Evolutionary conservation across 2,329 filamentous ascomycete genomes (phyloP).

Genomic region (Huntiella moniliformis): DNA sequence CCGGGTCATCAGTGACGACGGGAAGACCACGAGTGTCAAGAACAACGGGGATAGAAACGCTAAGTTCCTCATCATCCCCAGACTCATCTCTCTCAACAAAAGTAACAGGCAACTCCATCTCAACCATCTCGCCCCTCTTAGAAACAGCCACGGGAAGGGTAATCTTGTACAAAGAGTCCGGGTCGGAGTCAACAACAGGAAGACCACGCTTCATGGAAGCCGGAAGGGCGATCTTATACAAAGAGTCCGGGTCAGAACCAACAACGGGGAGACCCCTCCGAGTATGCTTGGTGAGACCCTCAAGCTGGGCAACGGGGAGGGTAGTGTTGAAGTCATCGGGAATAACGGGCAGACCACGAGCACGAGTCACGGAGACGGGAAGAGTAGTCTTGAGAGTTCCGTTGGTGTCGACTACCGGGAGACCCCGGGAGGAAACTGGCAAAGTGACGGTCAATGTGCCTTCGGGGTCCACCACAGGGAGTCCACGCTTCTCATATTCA

Average conservation of each 20-base stretch:
- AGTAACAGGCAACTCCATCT: constrained; percentile 4
- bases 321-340: constrained; percentile 7
- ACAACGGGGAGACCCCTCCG: constrained; percentile 8
- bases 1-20: constrained; percentile 8
- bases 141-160: constrained; percentile 3
- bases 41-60: constrained; percentile 10
- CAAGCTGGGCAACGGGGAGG: constrained; percentile 5
- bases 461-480: not conserved
- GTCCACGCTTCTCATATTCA: not conserved
- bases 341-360: constrained; percentile 6
- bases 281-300: constrained; percentile 1
- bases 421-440: not conserved
- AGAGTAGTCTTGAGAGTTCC: constrained; percentile 6
- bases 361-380: constrained; percentile 3
- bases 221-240: constrained; percentile 10
- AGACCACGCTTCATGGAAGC: constrained; percentile 3
- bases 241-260: constrained; percentile 3
- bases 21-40: constrained; percentile 9
- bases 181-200: constrained; percentile 8
- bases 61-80: constrained; percentile 3
- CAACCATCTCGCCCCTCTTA: not conserved
- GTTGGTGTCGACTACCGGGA: not conserved
- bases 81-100: constrained; percentile 4
- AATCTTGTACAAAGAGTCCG: constrained; percentile 8
- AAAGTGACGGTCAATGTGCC: constrained; percentile 3